Evolutionary conservation across 2,329 filamentous ascomycete genomes (phyloP).

Genomic region (Aspergillus sp.): DNA sequence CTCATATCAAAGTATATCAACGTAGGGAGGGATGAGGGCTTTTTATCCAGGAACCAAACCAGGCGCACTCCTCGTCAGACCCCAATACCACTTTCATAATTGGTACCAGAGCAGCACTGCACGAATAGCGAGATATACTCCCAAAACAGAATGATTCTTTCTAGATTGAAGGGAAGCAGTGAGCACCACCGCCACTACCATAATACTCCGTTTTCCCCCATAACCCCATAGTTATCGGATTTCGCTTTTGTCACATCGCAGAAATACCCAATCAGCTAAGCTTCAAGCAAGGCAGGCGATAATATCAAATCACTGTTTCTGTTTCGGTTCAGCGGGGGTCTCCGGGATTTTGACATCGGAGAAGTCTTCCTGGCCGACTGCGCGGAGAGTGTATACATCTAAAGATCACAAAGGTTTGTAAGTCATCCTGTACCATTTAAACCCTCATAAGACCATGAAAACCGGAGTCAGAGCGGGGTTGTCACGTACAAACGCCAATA

Average conservation of each 20-base stretch:
- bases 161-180: background rate
- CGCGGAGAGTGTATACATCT: constrained; percentile 68
- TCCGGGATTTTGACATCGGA: constrained; percentile 88
- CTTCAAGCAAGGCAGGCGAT: background rate
- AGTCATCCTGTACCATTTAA: no score
- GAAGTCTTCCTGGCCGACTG: constrained; percentile 93
- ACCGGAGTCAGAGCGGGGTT: background rate
- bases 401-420: background rate
- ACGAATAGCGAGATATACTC: no score
- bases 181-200: background rate
- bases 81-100: no score
- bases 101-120: no score
- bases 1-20: background rate
- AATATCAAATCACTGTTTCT: constrained; percentile 19
- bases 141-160: no score
- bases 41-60: no score
- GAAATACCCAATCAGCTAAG: background rate
- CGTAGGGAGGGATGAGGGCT: no score
- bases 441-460: background rate
- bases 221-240: constrained; percentile 4
- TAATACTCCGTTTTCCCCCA: constrained; percentile 9
- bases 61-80: no score
- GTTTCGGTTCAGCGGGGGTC: constrained; percentile 41
- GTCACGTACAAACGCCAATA: constrained; percentile 78
- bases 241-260: background rate